A percentile compares a stretch with the other conserved stretches of the same genome.
Evolutionary conservation across 306 rosid species (phyloP).

Genomic region (Coriaria nepalensis): DNA sequence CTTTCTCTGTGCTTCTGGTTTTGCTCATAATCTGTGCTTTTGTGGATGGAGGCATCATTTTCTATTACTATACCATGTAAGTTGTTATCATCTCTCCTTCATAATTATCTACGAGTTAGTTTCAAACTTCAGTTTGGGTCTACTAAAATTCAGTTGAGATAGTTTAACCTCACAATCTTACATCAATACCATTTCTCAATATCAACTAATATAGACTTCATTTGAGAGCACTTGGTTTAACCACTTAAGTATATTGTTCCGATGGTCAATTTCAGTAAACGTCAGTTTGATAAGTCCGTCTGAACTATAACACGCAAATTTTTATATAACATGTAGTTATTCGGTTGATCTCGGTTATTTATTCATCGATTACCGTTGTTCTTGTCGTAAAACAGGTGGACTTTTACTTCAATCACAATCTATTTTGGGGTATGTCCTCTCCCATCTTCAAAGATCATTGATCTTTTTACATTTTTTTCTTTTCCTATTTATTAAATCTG

Average conservation of each 20-base stretch:
- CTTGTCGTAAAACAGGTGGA: slow-evolving; percentile 57
- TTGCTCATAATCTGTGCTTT: slow-evolving; percentile 53
- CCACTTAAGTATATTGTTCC: too few species aligned
- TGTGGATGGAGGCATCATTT: slow-evolving; percentile 57
- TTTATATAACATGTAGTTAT: too few species aligned
- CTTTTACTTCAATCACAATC: slow-evolving; percentile 59
- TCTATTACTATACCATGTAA: slow-evolving; percentile 81
- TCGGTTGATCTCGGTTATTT: neutral
- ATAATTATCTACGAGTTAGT: neutral
- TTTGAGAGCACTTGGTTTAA: too few species aligned
- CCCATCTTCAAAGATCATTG: slow-evolving; percentile 12
- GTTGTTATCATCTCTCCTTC: slow-evolving; percentile 17
- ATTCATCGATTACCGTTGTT: neutral
- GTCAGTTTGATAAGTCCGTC: too few species aligned
- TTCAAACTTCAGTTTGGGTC: too few species aligned
- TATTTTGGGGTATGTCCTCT: slow-evolving; percentile 82
- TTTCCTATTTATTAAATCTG: slow-evolving; percentile 9
- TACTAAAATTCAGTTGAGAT: too few species aligned
- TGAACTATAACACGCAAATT: too few species aligned
- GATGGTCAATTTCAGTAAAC: too few species aligned
- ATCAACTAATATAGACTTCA: too few species aligned
- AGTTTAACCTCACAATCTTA: too few species aligned
- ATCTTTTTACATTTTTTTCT: neutral
- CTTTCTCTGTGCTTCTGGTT: slow-evolving; percentile 61
- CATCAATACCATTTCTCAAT: too few species aligned